Base-by-base conservation (phyloP, 192 early-diverging fungal genomes). In the Rhizophagus prolifer region DNA sequence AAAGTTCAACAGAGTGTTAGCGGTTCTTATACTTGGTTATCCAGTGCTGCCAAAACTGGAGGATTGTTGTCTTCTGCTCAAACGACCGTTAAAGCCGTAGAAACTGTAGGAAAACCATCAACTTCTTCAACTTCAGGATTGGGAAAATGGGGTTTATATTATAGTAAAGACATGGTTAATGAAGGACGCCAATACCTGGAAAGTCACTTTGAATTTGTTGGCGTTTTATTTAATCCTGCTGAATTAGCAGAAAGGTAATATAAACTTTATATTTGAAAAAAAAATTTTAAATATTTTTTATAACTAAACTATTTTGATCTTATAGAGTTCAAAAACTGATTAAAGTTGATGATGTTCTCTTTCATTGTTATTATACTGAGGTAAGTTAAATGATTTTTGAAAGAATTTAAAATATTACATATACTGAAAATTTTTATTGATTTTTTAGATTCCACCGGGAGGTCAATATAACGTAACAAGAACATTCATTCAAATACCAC, bases 201-300 rank as follows among this genome's bases (percentile, higher is more conserved):
- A 59, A 83, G 83, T 8, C 83, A 89, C 58, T 47, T 89, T 4
- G 79, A 87, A 70, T 89, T 84, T 81, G 84, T 89, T 21, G 81
- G 84, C 44, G 81, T 80, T n/a, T 82, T 89, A 38, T 81, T 78
- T 60, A 81, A 86, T 50, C 64, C 21, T 63, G 8, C 75, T 26
- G 84, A 83, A 34, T 82, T 80, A 12, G 63, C 67, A 30, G 47
- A 83, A 72, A 84, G 88, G 88, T 85, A 85, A 36, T 23, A 23
- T 36, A 58, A 59, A 30, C 38, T 67, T 59, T 5, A 10, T 54
- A 21, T 30, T 58, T 46, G 9, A 47, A 10, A 44, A 44, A n/a
- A 30, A 34, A 38, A 8, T 8, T 8, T 10, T 68, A 50, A 23
- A 54, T 70, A 68, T 70, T 38, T 69, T 70, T 59, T 12, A 60